Percentiles rank a stretch among this genome's conserved stretches.
Evolutionary conservation across 1,284 basidiomycete genomes (phyloP).

Genomic region (Leucoagaricus sp.): DNA sequence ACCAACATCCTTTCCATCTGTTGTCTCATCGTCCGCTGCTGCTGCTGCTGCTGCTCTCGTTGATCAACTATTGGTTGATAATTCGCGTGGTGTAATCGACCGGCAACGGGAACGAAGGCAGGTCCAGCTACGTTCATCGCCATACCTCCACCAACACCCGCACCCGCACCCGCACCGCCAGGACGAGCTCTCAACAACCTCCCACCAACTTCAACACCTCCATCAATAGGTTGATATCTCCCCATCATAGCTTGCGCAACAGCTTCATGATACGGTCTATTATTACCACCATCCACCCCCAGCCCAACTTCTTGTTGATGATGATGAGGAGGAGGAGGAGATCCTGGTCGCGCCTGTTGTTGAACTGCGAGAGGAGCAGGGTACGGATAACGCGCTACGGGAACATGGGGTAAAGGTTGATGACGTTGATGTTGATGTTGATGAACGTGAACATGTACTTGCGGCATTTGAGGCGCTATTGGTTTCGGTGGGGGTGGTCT

Average conservation of each 20-base stretch:
- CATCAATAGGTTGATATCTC: background rate
- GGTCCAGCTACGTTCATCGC: no score
- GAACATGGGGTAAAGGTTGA: background rate
- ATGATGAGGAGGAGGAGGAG: background rate
- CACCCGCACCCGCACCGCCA: background rate
- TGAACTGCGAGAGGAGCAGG: background rate
- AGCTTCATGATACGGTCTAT: conserved; percentile 4
- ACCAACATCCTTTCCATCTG: no score
- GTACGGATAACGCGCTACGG: background rate
- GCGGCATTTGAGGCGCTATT: no score
- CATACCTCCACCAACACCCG: no score
- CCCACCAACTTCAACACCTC: conserved; percentile 4
- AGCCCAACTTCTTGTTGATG: background rate
- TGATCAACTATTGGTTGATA: no score
- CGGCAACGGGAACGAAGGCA: no score
- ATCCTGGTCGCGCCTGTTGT: no score
- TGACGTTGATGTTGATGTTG: background rate
- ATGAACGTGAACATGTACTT: no score
- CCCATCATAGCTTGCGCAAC: conserved; percentile 7
- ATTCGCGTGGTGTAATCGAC: no score
- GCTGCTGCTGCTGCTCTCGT: no score
- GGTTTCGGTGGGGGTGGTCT: background rate
- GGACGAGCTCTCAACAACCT: conserved; percentile 2
- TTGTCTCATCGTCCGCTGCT: no score
- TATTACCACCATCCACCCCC: no score